Evolutionary conservation across 2,329 filamentous ascomycete species (phyloP).

Genomic region (Hypoxylon rubiginosum): DNA sequence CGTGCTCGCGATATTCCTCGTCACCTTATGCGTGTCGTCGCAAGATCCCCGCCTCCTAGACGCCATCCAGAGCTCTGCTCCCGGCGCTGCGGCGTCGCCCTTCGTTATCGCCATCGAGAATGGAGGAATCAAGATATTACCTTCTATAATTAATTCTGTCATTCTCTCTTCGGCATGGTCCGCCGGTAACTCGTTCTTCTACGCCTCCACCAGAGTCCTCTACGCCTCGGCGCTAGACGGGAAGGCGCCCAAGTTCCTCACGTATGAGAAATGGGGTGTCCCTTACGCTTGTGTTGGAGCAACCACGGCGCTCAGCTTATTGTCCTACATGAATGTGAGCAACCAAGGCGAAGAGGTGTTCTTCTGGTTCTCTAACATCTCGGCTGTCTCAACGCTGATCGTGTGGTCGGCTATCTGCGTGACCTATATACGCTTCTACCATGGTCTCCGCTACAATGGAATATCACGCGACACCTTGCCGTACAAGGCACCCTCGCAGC

Average conservation of each 20-base stretch:
- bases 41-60: slow-evolving; percentile 50
- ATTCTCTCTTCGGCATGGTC: slow-evolving; percentile 64
- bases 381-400: slow-evolving; percentile 78
- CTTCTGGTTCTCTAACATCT: slow-evolving; percentile 63
- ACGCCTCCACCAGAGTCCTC: slow-evolving; percentile 51
- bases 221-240: slow-evolving; percentile 64
- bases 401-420: slow-evolving; percentile 76
- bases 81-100: slow-evolving; percentile 59
- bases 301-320: slow-evolving; percentile 70
- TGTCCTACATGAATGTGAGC: slow-evolving; percentile 74
- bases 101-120: slow-evolving; percentile 76
- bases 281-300: slow-evolving; percentile 70
- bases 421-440: slow-evolving; percentile 78
- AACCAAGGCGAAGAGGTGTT: slow-evolving; percentile 61
- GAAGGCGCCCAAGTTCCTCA: slow-evolving; percentile 65
- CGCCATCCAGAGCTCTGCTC: slow-evolving; percentile 46
- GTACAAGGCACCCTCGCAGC: slow-evolving; percentile 75
- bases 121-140: slow-evolving; percentile 71
- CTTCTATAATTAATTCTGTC: slow-evolving; percentile 76
- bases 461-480: slow-evolving; percentile 74
- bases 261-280: slow-evolving; percentile 69
- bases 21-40: slow-evolving; percentile 54
- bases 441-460: slow-evolving; percentile 74
- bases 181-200: slow-evolving; percentile 53
- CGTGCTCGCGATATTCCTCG: slow-evolving; percentile 70